Evolutionary conservation across 2,329 filamentous ascomycete genomes (phyloP).

Genomic region (Colletotrichum trifolii): DNA sequence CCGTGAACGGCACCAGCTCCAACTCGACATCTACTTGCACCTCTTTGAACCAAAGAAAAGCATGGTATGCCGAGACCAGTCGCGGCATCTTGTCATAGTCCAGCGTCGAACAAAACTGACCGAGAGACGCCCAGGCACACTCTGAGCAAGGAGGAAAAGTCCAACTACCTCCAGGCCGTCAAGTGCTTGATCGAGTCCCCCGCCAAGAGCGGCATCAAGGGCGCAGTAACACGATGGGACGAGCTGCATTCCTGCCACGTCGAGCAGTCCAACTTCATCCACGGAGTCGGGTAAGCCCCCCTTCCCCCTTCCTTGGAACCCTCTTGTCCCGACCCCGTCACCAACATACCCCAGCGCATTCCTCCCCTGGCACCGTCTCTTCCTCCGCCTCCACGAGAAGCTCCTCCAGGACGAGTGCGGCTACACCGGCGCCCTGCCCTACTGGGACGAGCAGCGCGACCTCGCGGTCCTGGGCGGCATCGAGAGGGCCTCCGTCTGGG

Average conservation of each 20-base stretch:
- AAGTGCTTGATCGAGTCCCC: slow-evolving; percentile 28
- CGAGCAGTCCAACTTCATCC: slow-evolving; percentile 29
- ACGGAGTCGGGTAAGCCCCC: slow-evolving; percentile 28
- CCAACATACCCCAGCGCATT: slow-evolving; percentile 38
- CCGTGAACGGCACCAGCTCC: slow-evolving; percentile 7
- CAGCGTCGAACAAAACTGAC: neutral
- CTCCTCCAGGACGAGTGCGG: slow-evolving; percentile 45
- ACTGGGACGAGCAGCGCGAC: slow-evolving; percentile 32
- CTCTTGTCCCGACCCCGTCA: neutral
- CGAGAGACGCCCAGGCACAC: slow-evolving; percentile 4
- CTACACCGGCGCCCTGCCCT: slow-evolving; percentile 47
- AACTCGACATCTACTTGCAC: slow-evolving; percentile 19
- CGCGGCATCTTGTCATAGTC: no score
- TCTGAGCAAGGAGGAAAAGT: slow-evolving; percentile 22
- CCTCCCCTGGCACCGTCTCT: slow-evolving; percentile 50
- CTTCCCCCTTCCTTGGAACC: neutral
- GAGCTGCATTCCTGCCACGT: slow-evolving; percentile 28
- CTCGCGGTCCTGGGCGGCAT: slow-evolving; percentile 44
- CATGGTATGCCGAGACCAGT: slow-evolving; percentile 1
- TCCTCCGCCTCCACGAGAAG: slow-evolving; percentile 46
- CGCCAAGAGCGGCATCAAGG: slow-evolving; percentile 21
- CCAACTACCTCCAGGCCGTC: slow-evolving; percentile 23
- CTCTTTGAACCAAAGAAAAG: slow-evolving; percentile 21
- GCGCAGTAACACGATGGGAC: slow-evolving; percentile 22
- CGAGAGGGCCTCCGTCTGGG: slow-evolving; percentile 32